Evolutionary conservation across 352 stramenopile species (phyloP).

Genomic region (Blastocystis sp.): DNA sequence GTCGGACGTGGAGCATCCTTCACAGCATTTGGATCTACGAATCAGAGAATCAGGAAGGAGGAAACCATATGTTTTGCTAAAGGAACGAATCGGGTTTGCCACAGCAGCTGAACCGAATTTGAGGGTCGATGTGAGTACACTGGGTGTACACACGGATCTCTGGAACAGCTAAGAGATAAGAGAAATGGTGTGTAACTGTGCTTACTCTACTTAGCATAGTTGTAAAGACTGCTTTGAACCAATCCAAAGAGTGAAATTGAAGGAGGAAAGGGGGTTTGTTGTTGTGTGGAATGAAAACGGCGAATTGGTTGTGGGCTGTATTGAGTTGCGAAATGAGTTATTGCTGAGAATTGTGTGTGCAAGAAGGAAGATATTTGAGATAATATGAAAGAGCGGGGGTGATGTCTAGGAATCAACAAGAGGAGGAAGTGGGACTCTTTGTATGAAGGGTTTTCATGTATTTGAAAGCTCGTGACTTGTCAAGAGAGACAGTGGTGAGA

Average conservation of each 20-base stretch:
- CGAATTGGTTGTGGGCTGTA: neutral
- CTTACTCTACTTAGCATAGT: constrained; percentile 55
- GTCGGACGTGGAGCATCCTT: constrained; percentile 58
- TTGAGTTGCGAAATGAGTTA: neutral
- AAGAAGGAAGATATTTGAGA: too few relatives aligned
- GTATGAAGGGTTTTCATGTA: too few relatives aligned
- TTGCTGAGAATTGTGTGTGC: too few relatives aligned
- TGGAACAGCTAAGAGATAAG: constrained; percentile 58
- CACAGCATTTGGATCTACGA: constrained; percentile 62
- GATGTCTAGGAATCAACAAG: too few relatives aligned
- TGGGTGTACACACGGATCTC: constrained; percentile 17
- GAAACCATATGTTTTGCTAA: constrained; percentile 68
- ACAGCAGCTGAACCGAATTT: neutral
- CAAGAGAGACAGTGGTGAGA: too few relatives aligned
- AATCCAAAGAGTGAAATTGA: neutral
- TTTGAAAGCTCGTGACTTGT: too few relatives aligned
- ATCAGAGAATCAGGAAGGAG: neutral
- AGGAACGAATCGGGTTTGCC: constrained; percentile 21
- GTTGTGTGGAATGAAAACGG: neutral
- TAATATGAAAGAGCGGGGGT: too few relatives aligned
- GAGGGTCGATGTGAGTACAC: neutral
- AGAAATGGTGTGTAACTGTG: too few relatives aligned
- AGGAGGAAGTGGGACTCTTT: too few relatives aligned
- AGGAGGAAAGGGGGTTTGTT: neutral
- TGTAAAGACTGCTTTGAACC: neutral